Evolutionary conservation across 2,329 filamentous ascomycete genomes (phyloP).

Genomic region (Arthrobotrys sinensis): DNA sequence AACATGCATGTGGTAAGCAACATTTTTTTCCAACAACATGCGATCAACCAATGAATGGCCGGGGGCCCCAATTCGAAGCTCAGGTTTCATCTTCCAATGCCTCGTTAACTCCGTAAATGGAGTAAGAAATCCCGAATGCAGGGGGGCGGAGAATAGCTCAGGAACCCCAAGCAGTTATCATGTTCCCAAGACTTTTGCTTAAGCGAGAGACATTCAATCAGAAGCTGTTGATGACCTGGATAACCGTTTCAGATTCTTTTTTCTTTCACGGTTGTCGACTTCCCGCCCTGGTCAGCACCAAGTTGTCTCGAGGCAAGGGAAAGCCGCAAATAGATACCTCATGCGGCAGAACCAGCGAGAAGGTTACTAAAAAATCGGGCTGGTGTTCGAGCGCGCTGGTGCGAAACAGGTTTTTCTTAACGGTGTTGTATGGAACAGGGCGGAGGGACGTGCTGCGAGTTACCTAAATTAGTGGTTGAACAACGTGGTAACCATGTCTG

Average conservation of each 20-base stretch:
- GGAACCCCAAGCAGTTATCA: neutral
- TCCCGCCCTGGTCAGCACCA: slow-evolving; percentile 1
- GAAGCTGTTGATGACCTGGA: neutral
- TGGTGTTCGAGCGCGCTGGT: slow-evolving; percentile 13
- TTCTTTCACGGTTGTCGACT: neutral
- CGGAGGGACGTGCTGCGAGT: slow-evolving; percentile 18
- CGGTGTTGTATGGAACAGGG: slow-evolving; percentile 29
- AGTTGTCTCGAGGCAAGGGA: slow-evolving; percentile 10
- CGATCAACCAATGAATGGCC: neutral
- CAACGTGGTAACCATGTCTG: slow-evolving; percentile 50
- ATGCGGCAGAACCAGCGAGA: slow-evolving; percentile 40
- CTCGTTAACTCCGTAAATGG: slow-evolving; percentile 12
- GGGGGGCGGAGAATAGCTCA: neutral
- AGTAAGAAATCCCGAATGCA: slow-evolving; percentile 1
- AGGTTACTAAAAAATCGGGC: slow-evolving; percentile 23
- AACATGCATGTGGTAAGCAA: slow-evolving; percentile 11
- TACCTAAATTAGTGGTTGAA: slow-evolving; percentile 46
- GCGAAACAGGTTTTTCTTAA: slow-evolving; percentile 18
- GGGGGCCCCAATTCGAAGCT: no score
- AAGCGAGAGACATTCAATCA: slow-evolving; percentile 22
- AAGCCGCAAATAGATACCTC: slow-evolving; percentile 31
- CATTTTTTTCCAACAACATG: neutral
- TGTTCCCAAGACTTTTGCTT: slow-evolving; percentile 5
- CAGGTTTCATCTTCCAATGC: neutral
- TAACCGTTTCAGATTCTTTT: slow-evolving; percentile 38